Evolutionary conservation across 345 rosid species (phyloP).

Genomic region (Combretum micranthum): DNA sequence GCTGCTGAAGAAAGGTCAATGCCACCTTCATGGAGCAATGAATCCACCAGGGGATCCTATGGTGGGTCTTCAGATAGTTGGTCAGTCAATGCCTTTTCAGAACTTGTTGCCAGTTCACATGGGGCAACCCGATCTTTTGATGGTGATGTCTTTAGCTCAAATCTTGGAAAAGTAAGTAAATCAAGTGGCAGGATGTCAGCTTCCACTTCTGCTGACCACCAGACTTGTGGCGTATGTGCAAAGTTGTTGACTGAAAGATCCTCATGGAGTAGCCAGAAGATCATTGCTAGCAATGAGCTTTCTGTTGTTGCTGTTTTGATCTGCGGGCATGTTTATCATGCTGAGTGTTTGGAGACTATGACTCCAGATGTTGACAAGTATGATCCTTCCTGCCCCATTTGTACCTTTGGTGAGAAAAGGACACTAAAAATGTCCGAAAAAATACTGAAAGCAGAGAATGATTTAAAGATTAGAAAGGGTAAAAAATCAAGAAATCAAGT

Average conservation of each 20-base stretch:
- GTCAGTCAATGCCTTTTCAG: constrained; percentile 83
- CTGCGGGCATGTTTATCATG: constrained; percentile 97
- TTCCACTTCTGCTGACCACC: constrained; percentile 42
- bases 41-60: constrained; percentile 43
- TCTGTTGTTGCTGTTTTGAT: constrained; percentile 67
- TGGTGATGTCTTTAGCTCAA: constrained; percentile 40
- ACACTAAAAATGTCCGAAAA: constrained; percentile 65
- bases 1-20: constrained; percentile 35
- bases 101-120: constrained; percentile 60
- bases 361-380: constrained; percentile 72
- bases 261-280: constrained; percentile 71
- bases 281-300: constrained; percentile 50
- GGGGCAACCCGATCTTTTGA: constrained; percentile 58
- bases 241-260: constrained; percentile 74
- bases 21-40: constrained; percentile 49
- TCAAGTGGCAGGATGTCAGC: constrained; percentile 31
- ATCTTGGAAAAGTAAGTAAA: constrained; percentile 40
- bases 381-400: constrained; percentile 88
- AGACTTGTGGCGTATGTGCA: constrained; percentile 82
- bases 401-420: constrained; percentile 83
- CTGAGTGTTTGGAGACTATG: constrained; percentile 90
- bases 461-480: constrained; percentile 50
- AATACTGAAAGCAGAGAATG: constrained; percentile 73
- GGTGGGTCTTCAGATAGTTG: constrained; percentile 75
- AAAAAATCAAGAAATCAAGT: constrained; percentile 64